Base-by-base conservation (phyloP, 495 filamentous ascomycete species). In the Aspergillus egyptiacus region DNA sequence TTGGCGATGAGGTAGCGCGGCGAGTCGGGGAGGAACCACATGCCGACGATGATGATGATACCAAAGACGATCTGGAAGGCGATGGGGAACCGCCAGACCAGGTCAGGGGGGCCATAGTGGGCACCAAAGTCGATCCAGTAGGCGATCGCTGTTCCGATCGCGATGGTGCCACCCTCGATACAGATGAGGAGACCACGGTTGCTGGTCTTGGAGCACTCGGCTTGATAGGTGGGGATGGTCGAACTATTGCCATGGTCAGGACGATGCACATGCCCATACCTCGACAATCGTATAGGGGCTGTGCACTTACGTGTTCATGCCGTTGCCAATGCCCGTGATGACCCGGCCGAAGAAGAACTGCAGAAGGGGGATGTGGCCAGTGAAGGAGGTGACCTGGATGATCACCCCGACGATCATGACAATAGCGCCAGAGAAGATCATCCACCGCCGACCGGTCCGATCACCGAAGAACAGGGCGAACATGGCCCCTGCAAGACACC, bases 51-150 rank as follows among this genome's bases (percentile, higher is more conserved):
- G 53, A 89, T 78, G 58, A 86, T 66, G 6, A 89, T 17, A 35
- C 81, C 84, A 54, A 90, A 89, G 35, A 89, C 47, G 44, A 87
- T 72, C 71, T 91, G 87, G 76, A 91, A 89, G 10, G 83, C 84
- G 50, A 91, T 89, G 14, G 87, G 87, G 70, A 90, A 87, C 15
- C 87, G 77, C 87, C 87, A 91, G 14, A 78, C 75, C 6, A 88
- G 66, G 54, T 81, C 76, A 6, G 66, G 53, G 2, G 78, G 76
- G 3, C 83, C 84, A 36, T 84, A 91, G 10, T 78, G 80, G 18
- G 84, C 79, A 28, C 87, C 87, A 54, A 85, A 93, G 53, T 91
- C 85, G 50, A 93, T 80, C 87, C 87, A 93, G 67, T 91, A 91
- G 9, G 86, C 85, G 34, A 91, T 86, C 54, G 84, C 63, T 44